phyloP scores from a whole-genome alignment of 805 yeast species.

The Myxozyma neotropica region DNA sequence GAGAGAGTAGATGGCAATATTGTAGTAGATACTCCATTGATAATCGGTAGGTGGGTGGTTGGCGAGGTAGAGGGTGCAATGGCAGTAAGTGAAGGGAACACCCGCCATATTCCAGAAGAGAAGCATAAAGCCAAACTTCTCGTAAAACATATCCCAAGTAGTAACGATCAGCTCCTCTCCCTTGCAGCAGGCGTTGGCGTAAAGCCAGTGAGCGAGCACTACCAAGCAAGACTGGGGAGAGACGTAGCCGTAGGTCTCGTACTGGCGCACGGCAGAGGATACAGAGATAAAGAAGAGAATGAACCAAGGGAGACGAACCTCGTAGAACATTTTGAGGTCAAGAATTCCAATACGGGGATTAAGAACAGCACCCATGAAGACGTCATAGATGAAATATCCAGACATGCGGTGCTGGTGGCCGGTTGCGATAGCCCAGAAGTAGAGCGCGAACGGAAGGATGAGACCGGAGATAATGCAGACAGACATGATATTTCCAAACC shows the following conservation, averaged over 20 bases:
- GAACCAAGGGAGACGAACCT: constrained; percentile 97
- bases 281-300: constrained; percentile 76
- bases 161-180: constrained; percentile 98
- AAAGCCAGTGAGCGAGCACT: constrained; percentile 85
- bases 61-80: constrained; percentile 80
- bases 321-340: constrained; percentile 96
- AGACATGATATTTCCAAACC: constrained; percentile 90
- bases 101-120: constrained; percentile 99
- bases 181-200: constrained; percentile 95
- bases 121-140: constrained; percentile 98
- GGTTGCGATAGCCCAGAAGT: constrained; percentile 64
- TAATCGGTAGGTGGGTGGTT: constrained; percentile 86
- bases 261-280: constrained; percentile 76
- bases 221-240: constrained; percentile 74
- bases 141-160: constrained; percentile 99
- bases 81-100: constrained; percentile 97
- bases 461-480: constrained; percentile 84
- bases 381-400: constrained; percentile 85
- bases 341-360: constrained; percentile 93
- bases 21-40: constrained; percentile 66
- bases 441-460: constrained; percentile 65
- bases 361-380: constrained; percentile 96
- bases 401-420: constrained; percentile 88
- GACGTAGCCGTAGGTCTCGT: constrained; percentile 76
- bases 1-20: constrained; percentile 55